These are phyloP conservation scores for Arthonia radiata DNA, from an alignment of 495 filamentous ascomycete species.

Conservation along the genomic window DNA sequence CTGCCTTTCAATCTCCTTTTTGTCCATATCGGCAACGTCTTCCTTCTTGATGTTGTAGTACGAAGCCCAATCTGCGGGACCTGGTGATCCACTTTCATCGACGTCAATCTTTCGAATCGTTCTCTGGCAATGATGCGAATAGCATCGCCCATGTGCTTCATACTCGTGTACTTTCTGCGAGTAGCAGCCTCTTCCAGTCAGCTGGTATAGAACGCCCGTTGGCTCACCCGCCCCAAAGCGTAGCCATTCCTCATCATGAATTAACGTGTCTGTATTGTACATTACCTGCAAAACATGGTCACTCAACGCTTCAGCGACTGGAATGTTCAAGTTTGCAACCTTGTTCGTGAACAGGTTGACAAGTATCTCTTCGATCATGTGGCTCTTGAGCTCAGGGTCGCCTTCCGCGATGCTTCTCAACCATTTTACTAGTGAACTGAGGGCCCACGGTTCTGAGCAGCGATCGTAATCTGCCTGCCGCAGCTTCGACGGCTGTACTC, in stretches of 20 bases:
- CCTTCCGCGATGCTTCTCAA: constrained; percentile 71
- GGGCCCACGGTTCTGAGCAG: constrained; percentile 77
- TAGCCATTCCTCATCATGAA: constrained; percentile 93
- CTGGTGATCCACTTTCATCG: too few relatives aligned
- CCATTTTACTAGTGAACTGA: constrained; percentile 74
- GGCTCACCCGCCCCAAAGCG: constrained; percentile 57
- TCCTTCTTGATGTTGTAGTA: constrained; percentile 76
- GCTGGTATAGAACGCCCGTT: constrained; percentile 74
- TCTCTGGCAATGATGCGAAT: constrained; percentile 79
- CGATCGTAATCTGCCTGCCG: constrained; percentile 61
- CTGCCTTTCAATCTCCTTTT: constrained; percentile 81
- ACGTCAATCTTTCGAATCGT: constrained; percentile 89
- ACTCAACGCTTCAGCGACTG: constrained; percentile 77
- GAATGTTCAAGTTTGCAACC: constrained; percentile 96
- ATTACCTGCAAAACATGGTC: constrained; percentile 58
- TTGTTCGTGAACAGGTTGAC: constrained; percentile 84
- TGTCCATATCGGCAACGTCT: constrained; percentile 34
- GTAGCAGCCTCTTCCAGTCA: constrained; percentile 87
- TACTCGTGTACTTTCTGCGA: constrained; percentile 55
- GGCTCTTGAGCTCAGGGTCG: constrained; percentile 53
- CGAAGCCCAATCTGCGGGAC: constrained; percentile 86
- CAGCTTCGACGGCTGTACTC: constrained; percentile 62
- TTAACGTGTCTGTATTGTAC: constrained; percentile 49
- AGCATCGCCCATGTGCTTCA: constrained; percentile 56
- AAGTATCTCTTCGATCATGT: constrained; percentile 61